These are phyloP conservation scores for Suhomyces maxii DNA, from an alignment of 1,139 yeast species.

Conservation along the genomic window DNA sequence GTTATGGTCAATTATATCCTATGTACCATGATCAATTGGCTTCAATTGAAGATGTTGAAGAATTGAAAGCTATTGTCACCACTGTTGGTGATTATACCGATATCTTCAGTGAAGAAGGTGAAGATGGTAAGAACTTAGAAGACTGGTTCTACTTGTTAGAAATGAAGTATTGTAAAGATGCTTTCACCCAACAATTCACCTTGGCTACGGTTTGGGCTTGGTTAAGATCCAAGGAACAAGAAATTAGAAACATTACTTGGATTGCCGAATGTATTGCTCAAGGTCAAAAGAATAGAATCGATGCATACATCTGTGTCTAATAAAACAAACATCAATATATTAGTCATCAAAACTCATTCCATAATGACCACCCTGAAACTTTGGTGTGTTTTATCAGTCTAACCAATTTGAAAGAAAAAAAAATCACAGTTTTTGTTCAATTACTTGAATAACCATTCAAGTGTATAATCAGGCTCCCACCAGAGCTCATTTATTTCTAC, in stretches of 20 bases:
- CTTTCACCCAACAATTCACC: conserved; percentile 95
- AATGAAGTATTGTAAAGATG: conserved; percentile 88
- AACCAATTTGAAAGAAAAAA: too few relatives aligned
- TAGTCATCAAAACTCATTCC: too few relatives aligned
- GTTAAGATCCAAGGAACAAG: conserved; percentile 95
- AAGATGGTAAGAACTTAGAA: conserved; percentile 64
- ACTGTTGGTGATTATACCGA: conserved; percentile 72
- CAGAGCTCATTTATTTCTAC: conserved; percentile 4
- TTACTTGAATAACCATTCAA: too few relatives aligned
- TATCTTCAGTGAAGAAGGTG: conserved; percentile 61
- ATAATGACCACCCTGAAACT: too few relatives aligned
- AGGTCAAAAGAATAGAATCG: conserved; percentile 78
- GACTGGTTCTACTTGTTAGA: conserved; percentile 92
- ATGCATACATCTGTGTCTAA: conserved; percentile 73
- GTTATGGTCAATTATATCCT: conserved; percentile 79
- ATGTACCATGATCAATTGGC: conserved; percentile 69
- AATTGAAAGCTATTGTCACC: conserved; percentile 70
- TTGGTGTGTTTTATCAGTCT: too few relatives aligned
- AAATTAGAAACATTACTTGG: conserved; percentile 95
- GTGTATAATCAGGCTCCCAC: too few relatives aligned
- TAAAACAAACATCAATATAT: too few relatives aligned
- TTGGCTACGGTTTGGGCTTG: conserved; percentile 93
- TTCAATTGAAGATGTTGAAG: conserved; percentile 81
- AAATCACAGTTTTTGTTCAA: too few relatives aligned
- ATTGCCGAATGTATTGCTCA: conserved; percentile 96